Conservation (phyloP, 495 filamentous ascomycete genomes). For the Cercophora newfieldiana region DNA sequence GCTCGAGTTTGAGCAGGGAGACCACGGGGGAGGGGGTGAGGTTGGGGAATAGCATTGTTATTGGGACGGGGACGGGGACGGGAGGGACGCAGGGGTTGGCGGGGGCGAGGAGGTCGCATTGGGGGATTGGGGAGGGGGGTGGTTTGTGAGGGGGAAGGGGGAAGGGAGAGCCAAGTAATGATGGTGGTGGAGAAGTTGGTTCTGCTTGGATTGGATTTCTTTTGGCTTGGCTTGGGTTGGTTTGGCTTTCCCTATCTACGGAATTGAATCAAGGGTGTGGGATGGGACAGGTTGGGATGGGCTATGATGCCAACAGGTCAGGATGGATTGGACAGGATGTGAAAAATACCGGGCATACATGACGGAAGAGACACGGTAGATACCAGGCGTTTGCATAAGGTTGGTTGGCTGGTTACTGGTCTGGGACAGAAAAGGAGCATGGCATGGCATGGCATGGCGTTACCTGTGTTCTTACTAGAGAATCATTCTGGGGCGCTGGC, state of each 20-base stretch:
- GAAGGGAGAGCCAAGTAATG: too few species aligned
- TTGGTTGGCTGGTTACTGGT: background rate
- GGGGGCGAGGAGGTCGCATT: background rate
- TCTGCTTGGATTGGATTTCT: too few species aligned
- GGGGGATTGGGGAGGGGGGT: constrained; percentile 1
- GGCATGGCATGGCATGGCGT: too few species aligned
- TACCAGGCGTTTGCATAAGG: background rate
- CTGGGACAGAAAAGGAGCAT: too few species aligned
- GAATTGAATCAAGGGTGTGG: too few species aligned
- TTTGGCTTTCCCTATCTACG: background rate
- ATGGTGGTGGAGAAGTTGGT: too few species aligned
- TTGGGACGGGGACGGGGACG: constrained; percentile 14
- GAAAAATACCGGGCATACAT: too few species aligned
- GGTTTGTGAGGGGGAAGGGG: background rate
- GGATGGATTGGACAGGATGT: too few species aligned
- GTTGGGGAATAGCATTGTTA: constrained; percentile 26
- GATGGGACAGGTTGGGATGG: too few species aligned
- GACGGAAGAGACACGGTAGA: too few species aligned
- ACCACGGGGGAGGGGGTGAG: constrained; percentile 12
- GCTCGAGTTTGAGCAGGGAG: constrained; percentile 21
- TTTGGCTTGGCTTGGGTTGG: background rate
- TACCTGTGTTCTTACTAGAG: background rate
- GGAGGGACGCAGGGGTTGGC: background rate
- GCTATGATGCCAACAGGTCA: too few species aligned
- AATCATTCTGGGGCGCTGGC: background rate